Base-by-base conservation (phyloP, 371 early-diverging fungal species). In the Scutellospora calospora region DNA sequence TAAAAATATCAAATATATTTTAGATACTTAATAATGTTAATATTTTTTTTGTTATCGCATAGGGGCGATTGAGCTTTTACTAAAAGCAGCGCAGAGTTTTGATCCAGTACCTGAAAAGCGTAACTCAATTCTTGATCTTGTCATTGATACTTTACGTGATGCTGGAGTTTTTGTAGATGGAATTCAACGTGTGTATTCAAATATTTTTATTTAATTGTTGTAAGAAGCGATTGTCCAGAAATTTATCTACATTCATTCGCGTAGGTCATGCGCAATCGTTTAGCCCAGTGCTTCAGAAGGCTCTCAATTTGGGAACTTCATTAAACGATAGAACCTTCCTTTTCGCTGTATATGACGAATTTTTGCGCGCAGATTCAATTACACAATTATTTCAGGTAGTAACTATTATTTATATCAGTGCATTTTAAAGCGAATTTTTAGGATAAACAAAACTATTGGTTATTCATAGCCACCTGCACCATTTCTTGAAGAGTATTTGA, bases 341-440 rank as follows among this genome's bases (percentile, higher is more conserved):
- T 65, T 79, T 79, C 25, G 35, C 55, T 6, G 80, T 79, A 3
- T 79, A 79, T n/a, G 80, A 79, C 27, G 80, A 79, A 59, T 79
- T 79, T 35, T 57, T 69, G 12, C 14, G 35, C 16, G 80, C 55
- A 11, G 71, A 59, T 18, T 69, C 80, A 16, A 71, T 79, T 71
- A 57, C 49, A 27, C 45, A 71, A 65, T 29, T 79, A 14, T 79
- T 79, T 71, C 38, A 66, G 11, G 79, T 79, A 79, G 22, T 22
- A 31, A 55, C 12, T 27, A 38, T 6, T 51, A 14, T n/a, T 38
- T 38, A 4, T 38, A 14, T 49, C 16, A 49, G 16, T 9, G 11
- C 4, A 14, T 16, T n/a, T 49, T 1, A 49, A 45, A 49, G 49
- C 16, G 12, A 49, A 4, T 35, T 38, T 5, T 16, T 66, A 2